These are phyloP conservation scores for Mimosa pudica DNA, from an alignment of 306 rosid species.

Conservation along the genomic window DNA sequence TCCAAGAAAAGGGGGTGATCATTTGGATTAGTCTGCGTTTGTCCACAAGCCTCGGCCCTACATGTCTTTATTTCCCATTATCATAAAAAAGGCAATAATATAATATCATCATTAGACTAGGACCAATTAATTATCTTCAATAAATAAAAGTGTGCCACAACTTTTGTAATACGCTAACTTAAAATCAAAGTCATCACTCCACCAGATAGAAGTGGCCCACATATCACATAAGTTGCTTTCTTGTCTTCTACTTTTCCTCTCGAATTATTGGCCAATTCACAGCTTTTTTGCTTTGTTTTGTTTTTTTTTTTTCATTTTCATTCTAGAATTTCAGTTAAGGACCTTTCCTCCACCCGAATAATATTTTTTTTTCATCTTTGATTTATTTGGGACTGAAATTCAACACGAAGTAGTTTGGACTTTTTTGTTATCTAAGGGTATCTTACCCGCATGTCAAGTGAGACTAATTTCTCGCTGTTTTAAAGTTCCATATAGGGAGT, in stretches of 20 bases:
- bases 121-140: background rate
- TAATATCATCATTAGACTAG: background rate
- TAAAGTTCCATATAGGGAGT: too few species aligned
- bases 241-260: slow-evolving; percentile 29
- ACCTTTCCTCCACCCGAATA: background rate
- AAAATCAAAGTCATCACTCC: slow-evolving; percentile 26
- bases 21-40: background rate
- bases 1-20: too few species aligned
- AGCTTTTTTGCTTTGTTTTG: background rate
- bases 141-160: background rate
- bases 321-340: background rate
- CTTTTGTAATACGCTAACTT: background rate
- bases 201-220: slow-evolving; percentile 34
- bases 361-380: too few species aligned
- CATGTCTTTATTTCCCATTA: background rate
- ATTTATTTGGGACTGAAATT: too few species aligned
- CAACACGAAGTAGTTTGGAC: background rate
- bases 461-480: too few species aligned
- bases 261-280: slow-evolving; percentile 1
- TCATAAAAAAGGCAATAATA: background rate
- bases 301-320: background rate
- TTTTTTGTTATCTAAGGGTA: too few species aligned
- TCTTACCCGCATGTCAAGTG: too few species aligned
- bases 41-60: background rate
- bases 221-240: slow-evolving; percentile 17